Evolutionary conservation across 768 basidiomycete species (phyloP).

Genomic region (Antrodiella citrinella): DNA sequence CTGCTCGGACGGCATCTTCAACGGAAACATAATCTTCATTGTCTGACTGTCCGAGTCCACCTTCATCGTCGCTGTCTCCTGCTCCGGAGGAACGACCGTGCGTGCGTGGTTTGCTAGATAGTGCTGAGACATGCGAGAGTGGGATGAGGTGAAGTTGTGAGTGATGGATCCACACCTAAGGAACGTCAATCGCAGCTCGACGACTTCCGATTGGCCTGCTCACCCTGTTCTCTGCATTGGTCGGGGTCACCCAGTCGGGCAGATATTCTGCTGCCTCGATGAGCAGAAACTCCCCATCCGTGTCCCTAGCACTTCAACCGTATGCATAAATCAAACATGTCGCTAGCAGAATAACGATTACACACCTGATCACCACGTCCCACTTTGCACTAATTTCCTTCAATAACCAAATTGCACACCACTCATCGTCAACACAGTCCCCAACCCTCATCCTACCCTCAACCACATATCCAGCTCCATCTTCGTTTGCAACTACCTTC

Average conservation of each 20-base stretch:
- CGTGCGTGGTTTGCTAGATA: slow-evolving; percentile 40
- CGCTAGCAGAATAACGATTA: not conserved
- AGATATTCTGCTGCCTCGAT: slow-evolving; percentile 92
- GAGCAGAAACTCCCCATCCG: slow-evolving; percentile 91
- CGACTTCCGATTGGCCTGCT: slow-evolving; percentile 28
- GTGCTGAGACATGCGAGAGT: slow-evolving; percentile 62
- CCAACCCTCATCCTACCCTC: slow-evolving; percentile 88
- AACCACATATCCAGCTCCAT: slow-evolving; percentile 47
- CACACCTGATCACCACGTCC: slow-evolving; percentile 76
- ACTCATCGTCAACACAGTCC: slow-evolving; percentile 97
- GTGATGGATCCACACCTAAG: slow-evolving; percentile 85
- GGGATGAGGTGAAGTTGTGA: slow-evolving; percentile 84
- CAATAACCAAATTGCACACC: slow-evolving; percentile 89
- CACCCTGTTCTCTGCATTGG: slow-evolving; percentile 90
- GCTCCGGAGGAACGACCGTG: slow-evolving; percentile 27
- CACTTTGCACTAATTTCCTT: slow-evolving; percentile 67
- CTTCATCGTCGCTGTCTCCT: slow-evolving; percentile 46
- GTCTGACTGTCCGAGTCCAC: slow-evolving; percentile 24
- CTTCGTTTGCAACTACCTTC: slow-evolving; percentile 47
- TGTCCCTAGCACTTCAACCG: slow-evolving; percentile 59
- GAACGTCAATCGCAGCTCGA: slow-evolving; percentile 8
- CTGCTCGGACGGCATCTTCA: slow-evolving; percentile 54
- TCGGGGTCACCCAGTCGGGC: slow-evolving; percentile 86
- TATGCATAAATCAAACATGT: not conserved
- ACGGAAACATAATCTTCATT: slow-evolving; percentile 45